Conservation (phyloP, 768 basidiomycete species). For the Lactarius evosmus region DNA sequence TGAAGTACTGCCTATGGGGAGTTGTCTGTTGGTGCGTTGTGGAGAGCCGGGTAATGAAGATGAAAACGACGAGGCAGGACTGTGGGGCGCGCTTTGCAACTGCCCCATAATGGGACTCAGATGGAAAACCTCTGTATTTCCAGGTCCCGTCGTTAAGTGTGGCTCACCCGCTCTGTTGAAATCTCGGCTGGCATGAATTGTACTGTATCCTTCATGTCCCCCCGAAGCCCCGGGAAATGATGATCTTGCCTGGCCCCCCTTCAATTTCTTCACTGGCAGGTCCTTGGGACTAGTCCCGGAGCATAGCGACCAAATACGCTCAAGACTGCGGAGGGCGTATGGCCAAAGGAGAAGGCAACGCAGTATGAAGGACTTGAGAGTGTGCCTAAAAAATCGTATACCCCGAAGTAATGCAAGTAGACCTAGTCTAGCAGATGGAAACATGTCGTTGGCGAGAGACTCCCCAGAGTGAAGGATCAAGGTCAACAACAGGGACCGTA, state of each 20-base stretch:
- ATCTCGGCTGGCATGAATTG: slow-evolving; percentile 4
- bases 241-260: background rate
- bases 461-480: background rate
- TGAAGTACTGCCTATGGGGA: background rate
- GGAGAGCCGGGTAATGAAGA: background rate
- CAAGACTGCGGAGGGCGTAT: background rate
- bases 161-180: background rate
- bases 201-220: background rate
- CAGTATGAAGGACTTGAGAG: slow-evolving; percentile 8
- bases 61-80: background rate
- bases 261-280: background rate
- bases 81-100: background rate
- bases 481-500: background rate
- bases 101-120: background rate
- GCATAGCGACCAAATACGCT: background rate
- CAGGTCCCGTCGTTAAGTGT: background rate
- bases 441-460: background rate
- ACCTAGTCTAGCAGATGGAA: background rate
- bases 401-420: background rate
- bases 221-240: background rate
- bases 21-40: background rate
- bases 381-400: background rate
- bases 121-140: background rate
- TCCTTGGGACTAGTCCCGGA: background rate
- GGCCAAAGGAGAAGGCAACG: slow-evolving; percentile 5